Conservation (phyloP, 805 yeast species). For the Monosporozyma servazzii region DNA sequence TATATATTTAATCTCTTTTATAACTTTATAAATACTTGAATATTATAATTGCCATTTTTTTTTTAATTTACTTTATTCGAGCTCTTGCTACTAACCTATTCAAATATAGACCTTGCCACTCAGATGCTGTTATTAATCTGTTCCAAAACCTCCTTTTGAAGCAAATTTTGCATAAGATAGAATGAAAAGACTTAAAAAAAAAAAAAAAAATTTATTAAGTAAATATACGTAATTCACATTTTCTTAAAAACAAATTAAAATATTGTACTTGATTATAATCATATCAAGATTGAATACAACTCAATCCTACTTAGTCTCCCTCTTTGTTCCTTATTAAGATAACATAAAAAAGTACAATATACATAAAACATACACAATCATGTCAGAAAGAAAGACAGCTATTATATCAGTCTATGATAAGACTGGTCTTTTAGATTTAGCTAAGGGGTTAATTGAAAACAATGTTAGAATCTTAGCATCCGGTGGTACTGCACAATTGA, state of each 20-base stretch:
- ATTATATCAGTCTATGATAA: slow-evolving; percentile 95
- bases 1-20: neutral
- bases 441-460: slow-evolving; percentile 85
- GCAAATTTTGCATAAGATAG: too few species aligned
- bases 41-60: too few species aligned
- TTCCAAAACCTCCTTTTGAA: too few species aligned
- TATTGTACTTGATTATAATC: too few species aligned
- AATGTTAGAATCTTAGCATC: slow-evolving; percentile 90
- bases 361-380: neutral
- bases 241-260: neutral
- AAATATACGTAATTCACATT: neutral
- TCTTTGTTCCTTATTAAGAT: neutral
- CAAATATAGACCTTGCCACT: too few species aligned
- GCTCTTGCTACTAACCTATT: neutral
- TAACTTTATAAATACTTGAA: neutral
- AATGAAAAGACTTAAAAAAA: neutral
- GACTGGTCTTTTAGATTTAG: slow-evolving; percentile 91
- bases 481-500: slow-evolving; percentile 92
- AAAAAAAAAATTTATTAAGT: neutral
- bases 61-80: neutral
- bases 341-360: neutral
- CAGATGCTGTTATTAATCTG: too few species aligned
- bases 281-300: too few species aligned
- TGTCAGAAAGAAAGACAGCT: slow-evolving; percentile 62
- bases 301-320: too few species aligned